Base-by-base conservation (phyloP, 2,329 filamentous ascomycete genomes). In the Paramyrothecium roridum region DNA sequence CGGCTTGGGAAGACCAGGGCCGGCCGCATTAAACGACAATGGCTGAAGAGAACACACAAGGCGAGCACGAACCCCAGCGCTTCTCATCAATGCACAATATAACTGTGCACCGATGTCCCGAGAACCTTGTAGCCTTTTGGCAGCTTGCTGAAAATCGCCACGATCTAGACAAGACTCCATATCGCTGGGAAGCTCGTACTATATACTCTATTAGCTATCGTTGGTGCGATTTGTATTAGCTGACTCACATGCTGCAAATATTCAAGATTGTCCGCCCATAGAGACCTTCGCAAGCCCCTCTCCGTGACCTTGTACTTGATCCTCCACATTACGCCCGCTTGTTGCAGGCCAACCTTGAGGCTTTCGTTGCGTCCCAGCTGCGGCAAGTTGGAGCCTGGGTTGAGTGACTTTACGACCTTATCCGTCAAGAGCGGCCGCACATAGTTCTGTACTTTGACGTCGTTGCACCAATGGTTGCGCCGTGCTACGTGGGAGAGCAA, bases 1-100 rank as follows among this genome's bases (percentile, higher is more conserved):
- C 7, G 73, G 68, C 34, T 76, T 79, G 0, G 76, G 73, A 57
- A 84, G 70, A 0, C 74, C 70, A 2, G 82, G 82, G 0, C 76
- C 80, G 1, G 76, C 72, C 6, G 79, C 80, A 2, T 80, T 77
- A 61, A 93, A 93, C 0, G 89, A 81, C 1, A 99, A 77, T 2
- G 88, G 85, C 62, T 99, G 95, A 3, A 99, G 75, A 4, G 95
- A 99, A 70, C 92, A 97, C 1, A 98, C 89, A 4, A 99, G 79
- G 13, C 95, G 83, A 6, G 90, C 81, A 59, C 91, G 85, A 8
- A 98, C 85, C 3, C 91, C 92, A n/a, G 82, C 85, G n/a, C 86
- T 84, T 19, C 95, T 86, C 3, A 99, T 79, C 33, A 98, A 73
- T 3, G 93, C 89, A 69, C 95, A 98, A 65, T 96, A 96, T 0